Evolutionary conservation across 805 yeast species (phyloP), one percentile per base, ranked within the genome.

Genomic region (Scheffersomyces amazonensis): DNA sequence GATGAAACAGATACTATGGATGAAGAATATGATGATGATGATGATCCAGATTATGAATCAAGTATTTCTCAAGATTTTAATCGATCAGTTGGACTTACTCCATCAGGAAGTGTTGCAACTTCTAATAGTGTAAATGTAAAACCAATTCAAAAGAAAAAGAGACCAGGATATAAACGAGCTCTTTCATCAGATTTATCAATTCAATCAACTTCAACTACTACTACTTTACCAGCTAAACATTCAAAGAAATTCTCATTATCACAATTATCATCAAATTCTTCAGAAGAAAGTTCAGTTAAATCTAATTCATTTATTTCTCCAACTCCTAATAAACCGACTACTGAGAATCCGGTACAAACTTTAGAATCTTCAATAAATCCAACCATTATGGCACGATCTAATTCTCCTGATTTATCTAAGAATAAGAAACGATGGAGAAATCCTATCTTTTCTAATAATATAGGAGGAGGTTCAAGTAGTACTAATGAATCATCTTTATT

Each of bases 1-100:
- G 70, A 62, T 28, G 73, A 62, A 32, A 60, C 71, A 2, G 73
- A 66, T 38, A 54, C 59, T 9, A 54, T 58, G 58, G 71, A 57
- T 35, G 69, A 64, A 10, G 64, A 63, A 25, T 60, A 55, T 40
- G 58, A 54, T 27, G 68, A 64, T 32, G 68, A 64, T 24, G 64
- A 53, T 3, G 30, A 27, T 27, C 17, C 30, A 5, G 51, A 54
- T 20, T 66, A 66, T 44, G 73, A 68, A 37, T 59, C 68, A 5
- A 62, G 69, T 12, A 44, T 66, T 29, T 59, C 71, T 2, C 66
- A 53, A 19, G 69, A 63, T 17, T 44, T 21, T 37, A 43, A 47
- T 11, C 44, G 48, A 23, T 34, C 48, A 3, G 20, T 41, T 6
- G 44, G 32, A 8, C 33, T 48, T 40, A 37, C 49, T 16, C 51